Evolutionary conservation across 2,329 filamentous ascomycete genomes (phyloP).

Genomic region (Huntiella savannae): DNA sequence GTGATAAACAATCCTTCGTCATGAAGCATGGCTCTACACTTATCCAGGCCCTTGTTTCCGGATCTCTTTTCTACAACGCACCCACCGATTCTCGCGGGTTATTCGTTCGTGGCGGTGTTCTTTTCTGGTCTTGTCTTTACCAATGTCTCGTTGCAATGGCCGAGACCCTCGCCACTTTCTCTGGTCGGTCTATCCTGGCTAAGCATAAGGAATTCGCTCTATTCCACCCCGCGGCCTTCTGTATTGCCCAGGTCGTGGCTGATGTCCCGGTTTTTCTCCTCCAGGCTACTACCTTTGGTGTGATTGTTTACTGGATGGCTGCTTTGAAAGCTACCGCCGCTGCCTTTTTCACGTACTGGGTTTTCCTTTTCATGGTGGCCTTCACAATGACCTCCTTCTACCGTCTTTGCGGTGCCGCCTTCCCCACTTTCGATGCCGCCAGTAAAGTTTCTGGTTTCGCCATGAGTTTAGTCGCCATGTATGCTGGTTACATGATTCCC

Average conservation of each 20-base stretch:
- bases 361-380: slow-evolving; percentile 29
- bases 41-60: slow-evolving; percentile 29
- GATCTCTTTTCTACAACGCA: slow-evolving; percentile 49
- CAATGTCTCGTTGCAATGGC: slow-evolving; percentile 44
- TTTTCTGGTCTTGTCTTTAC: slow-evolving; percentile 46
- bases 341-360: slow-evolving; percentile 44
- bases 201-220: slow-evolving; percentile 4
- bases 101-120: slow-evolving; percentile 42
- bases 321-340: slow-evolving; percentile 31
- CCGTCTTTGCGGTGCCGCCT: slow-evolving; percentile 34
- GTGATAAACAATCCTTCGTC: background rate
- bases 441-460: slow-evolving; percentile 35
- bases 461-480: slow-evolving; percentile 35
- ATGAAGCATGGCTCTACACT: slow-evolving; percentile 1
- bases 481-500: slow-evolving; percentile 44
- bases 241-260: background rate
- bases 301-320: slow-evolving; percentile 47
- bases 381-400: slow-evolving; percentile 42
- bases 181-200: background rate
- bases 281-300: slow-evolving; percentile 36
- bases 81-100: slow-evolving; percentile 37
- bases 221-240: background rate
- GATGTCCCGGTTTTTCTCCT: slow-evolving; percentile 33
- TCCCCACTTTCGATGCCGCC: slow-evolving; percentile 36
- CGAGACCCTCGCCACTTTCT: slow-evolving; percentile 37